phyloP scores from a whole-genome alignment of 257 asterid genomes.

The Nicotiana knightiana region DNA sequence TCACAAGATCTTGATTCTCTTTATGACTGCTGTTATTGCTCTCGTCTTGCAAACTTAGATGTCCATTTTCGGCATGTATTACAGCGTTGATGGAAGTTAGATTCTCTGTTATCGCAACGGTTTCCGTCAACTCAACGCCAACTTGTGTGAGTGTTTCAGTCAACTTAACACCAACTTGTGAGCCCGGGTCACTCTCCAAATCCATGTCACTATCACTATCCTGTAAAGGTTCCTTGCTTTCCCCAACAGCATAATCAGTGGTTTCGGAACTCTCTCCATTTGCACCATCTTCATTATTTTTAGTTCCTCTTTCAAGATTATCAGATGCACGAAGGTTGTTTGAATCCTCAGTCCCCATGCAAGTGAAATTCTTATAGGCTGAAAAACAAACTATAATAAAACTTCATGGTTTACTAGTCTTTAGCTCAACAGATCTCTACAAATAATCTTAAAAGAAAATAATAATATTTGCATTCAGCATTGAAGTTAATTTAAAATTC shows the following conservation, averaged over 20 bases:
- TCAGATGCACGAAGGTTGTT: constrained; percentile 43
- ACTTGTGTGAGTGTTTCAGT: constrained; percentile 25
- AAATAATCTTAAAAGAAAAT: background rate
- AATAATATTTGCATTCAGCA: background rate
- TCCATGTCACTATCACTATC: constrained; percentile 31
- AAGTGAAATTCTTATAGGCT: background rate
- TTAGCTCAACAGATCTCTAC: background rate
- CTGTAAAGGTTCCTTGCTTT: constrained; percentile 29
- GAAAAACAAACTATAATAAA: constrained; percentile 7
- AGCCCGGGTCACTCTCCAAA: constrained; percentile 20
- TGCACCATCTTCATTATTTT: constrained; percentile 28
- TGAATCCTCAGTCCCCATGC: constrained; percentile 60
- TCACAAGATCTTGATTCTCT: constrained; percentile 26
- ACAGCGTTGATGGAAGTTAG: constrained; percentile 14
- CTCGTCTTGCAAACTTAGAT: constrained; percentile 33
- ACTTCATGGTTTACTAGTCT: background rate
- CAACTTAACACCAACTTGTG: constrained; percentile 22
- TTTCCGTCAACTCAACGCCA: constrained; percentile 33
- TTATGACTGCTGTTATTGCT: constrained; percentile 25
- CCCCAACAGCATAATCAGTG: constrained; percentile 24
- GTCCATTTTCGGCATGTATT: constrained; percentile 32
- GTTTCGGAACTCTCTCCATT: constrained; percentile 26
- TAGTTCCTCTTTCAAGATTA: constrained; percentile 35
- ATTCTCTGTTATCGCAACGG: constrained; percentile 30
- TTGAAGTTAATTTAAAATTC: background rate